A percentile compares a stretch with the other conserved stretches of the same genome.
phyloP scores from a whole-genome alignment of 306 rosid genomes.

The Rosa persica region DNA sequence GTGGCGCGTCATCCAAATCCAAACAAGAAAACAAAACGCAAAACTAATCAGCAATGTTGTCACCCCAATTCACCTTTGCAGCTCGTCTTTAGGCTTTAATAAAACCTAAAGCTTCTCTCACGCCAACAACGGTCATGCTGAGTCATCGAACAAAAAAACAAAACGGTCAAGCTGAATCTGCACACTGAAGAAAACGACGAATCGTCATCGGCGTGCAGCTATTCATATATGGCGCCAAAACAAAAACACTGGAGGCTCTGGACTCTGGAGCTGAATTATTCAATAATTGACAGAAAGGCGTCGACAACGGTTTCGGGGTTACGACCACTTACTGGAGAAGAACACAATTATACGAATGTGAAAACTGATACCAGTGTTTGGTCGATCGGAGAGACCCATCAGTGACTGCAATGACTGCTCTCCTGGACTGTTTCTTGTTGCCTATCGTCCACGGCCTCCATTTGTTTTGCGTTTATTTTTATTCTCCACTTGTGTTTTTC shows the following conservation, averaged over 20 bases:
- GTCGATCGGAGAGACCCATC: neutral
- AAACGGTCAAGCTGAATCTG: slow-evolving; percentile 4
- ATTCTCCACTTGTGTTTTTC: neutral
- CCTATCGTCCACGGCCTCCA: neutral
- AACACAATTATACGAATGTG: no score
- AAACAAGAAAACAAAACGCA: neutral
- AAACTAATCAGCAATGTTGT: neutral
- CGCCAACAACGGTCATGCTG: neutral
- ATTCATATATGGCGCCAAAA: neutral
- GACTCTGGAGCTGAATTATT: neutral
- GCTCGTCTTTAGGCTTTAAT: slow-evolving; percentile 2
- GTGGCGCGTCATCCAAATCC: slow-evolving; percentile 7
- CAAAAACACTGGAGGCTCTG: neutral
- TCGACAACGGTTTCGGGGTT: neutral
- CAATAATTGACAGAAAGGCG: slow-evolving; percentile 24
- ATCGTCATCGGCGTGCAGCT: slow-evolving; percentile 23
- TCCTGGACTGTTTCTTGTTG: neutral
- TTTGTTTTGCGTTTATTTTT: neutral
- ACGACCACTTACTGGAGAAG: neutral
- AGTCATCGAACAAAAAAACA: neutral
- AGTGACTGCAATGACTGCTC: neutral
- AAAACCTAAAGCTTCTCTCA: neutral
- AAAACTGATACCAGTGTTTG: neutral
- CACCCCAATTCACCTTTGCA: neutral
- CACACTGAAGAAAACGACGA: neutral